A percentile compares a stretch with the other conserved stretches of the same genome.
phyloP scores from a whole-genome alignment of 2,329 filamentous ascomycete species.

The Talaromyces piceae region DNA sequence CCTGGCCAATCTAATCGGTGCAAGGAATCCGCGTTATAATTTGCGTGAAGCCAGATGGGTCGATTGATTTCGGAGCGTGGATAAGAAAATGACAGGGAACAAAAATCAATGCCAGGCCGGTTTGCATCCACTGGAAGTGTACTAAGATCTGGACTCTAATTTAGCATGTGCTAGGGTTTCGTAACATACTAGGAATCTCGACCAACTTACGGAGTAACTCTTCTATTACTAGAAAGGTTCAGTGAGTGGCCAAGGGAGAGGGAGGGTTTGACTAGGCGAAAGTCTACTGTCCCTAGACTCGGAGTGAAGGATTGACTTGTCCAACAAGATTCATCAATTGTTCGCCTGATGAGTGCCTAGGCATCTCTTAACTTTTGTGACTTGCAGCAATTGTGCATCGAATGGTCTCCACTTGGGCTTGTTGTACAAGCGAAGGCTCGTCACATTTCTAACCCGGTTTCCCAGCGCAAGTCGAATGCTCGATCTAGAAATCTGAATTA shows the following conservation, averaged over 20 bases:
- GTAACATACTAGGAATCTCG: too few species aligned
- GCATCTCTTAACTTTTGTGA: not conserved
- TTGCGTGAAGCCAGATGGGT: not conserved
- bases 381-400: not conserved
- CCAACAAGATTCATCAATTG: not conserved
- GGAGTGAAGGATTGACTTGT: not conserved
- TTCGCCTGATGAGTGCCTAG: not conserved
- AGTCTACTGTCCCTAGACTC: not conserved
- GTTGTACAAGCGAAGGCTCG: not conserved
- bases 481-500: not conserved
- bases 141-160: too few species aligned
- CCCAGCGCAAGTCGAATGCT: not conserved
- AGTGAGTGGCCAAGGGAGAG: too few species aligned
- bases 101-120: not conserved
- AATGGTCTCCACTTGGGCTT: not conserved
- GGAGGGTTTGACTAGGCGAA: not conserved
- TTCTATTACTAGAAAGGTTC: not conserved
- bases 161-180: too few species aligned
- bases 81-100: conserved; percentile 10
- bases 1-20: not conserved
- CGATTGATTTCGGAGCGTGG: not conserved
- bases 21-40: not conserved
- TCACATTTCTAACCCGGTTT: not conserved
- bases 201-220: not conserved
- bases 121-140: too few species aligned